phyloP scores from a whole-genome alignment of 768 basidiomycete genomes.

The Collybiopsis luxurians region DNA sequence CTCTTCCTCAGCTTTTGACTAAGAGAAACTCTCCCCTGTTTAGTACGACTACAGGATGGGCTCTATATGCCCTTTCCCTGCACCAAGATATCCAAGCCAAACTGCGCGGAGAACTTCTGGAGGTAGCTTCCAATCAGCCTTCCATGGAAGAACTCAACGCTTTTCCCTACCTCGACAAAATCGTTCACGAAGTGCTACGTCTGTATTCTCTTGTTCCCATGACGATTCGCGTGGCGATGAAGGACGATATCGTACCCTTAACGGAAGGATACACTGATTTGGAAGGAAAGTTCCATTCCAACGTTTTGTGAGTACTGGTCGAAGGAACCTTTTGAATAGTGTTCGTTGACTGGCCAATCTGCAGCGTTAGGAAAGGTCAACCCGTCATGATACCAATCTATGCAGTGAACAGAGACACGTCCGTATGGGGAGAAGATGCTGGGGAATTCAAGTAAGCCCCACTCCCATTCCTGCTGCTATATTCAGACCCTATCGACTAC shows the following conservation, averaged over 20 bases:
- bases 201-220: constrained; percentile 49
- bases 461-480: background rate
- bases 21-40: no score
- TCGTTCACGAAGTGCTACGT: constrained; percentile 60
- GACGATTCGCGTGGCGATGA: constrained; percentile 40
- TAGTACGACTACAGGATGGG: constrained; percentile 51
- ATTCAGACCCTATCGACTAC: background rate
- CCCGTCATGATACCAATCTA: constrained; percentile 46
- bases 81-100: constrained; percentile 48
- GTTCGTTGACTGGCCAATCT: background rate
- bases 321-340: background rate
- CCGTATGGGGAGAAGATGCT: constrained; percentile 64
- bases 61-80: constrained; percentile 52
- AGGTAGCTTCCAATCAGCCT: constrained; percentile 52
- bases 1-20: no score
- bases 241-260: constrained; percentile 54
- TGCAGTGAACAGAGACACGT: constrained; percentile 46
- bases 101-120: constrained; percentile 56
- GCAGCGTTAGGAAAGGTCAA: constrained; percentile 44
- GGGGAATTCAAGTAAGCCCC: constrained; percentile 50
- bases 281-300: constrained; percentile 36
- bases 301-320: constrained; percentile 33
- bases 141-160: constrained; percentile 68
- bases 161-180: constrained; percentile 65
- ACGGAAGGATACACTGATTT: constrained; percentile 40